Percentiles rank a stretch among this genome's conserved stretches.
These are phyloP conservation scores for Phyllosticta citrichinensis DNA, from an alignment of 2,329 filamentous ascomycete genomes.

Conservation along the genomic window DNA sequence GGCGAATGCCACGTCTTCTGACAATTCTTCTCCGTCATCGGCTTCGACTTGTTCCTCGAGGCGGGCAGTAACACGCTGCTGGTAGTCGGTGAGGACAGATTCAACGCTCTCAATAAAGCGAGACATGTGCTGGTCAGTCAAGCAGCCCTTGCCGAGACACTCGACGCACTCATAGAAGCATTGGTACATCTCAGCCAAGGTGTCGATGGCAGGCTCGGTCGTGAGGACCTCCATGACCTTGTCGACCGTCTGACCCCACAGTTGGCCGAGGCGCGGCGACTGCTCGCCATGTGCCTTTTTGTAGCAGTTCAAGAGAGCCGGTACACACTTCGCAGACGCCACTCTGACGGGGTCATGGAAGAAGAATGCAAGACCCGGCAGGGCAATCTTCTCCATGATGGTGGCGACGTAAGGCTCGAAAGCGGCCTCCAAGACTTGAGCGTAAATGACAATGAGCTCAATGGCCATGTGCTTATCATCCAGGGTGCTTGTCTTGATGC, in stretches of 20 bases:
- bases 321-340: constrained; percentile 88
- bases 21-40: constrained; percentile 83
- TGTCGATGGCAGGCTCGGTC: constrained; percentile 91
- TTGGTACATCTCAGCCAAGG: constrained; percentile 97
- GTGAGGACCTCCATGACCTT: constrained; percentile 90
- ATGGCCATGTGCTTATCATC: constrained; percentile 99
- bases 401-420: constrained; percentile 88
- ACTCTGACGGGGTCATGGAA: constrained; percentile 97
- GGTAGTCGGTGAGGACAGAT: constrained; percentile 85
- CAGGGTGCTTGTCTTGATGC: constrained; percentile 91
- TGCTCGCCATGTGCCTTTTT: constrained; percentile 80
- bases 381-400: constrained; percentile 92
- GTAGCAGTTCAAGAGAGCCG: constrained; percentile 84
- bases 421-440: constrained; percentile 82
- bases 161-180: constrained; percentile 99
- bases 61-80: constrained; percentile 71
- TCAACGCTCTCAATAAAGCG: constrained; percentile 80
- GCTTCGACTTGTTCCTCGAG: constrained; percentile 74
- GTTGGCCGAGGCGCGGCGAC: constrained; percentile 65
- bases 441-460: constrained; percentile 93
- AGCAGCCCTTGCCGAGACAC: constrained; percentile 76
- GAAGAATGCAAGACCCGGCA: constrained; percentile 93
- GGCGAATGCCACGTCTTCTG: constrained; percentile 76
- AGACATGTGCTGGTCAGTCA: constrained; percentile 69
- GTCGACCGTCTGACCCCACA: constrained; percentile 79